A percentile compares a stretch with the other conserved stretches of the same genome.
Evolutionary conservation across 306 rosid species (phyloP).

Genomic region (Myrica gale): DNA sequence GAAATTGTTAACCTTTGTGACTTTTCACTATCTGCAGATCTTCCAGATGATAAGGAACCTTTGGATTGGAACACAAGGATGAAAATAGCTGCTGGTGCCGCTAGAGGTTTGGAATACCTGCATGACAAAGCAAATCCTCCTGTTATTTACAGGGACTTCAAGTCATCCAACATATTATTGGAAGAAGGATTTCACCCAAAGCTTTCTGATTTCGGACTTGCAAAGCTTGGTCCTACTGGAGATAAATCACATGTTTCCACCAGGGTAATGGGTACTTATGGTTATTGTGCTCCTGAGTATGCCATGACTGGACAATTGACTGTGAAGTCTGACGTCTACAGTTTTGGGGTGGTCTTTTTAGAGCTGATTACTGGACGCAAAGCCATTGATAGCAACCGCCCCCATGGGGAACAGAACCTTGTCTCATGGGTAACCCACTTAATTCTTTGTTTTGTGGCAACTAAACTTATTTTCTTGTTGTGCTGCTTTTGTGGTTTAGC

Average conservation of each 20-base stretch:
- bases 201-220: conserved; percentile 95
- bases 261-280: conserved; percentile 92
- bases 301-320: conserved; percentile 95
- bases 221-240: conserved; percentile 91
- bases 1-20: background rate
- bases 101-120: conserved; percentile 78
- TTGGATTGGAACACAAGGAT: conserved; percentile 84
- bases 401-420: conserved; percentile 90
- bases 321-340: conserved; percentile 84
- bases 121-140: conserved; percentile 94
- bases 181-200: conserved; percentile 82
- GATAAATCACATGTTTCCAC: conserved; percentile 94
- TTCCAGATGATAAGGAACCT: conserved; percentile 75
- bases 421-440: conserved; percentile 68
- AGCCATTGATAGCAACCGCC: conserved; percentile 69
- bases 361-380: conserved; percentile 89
- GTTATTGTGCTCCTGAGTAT: conserved; percentile 93
- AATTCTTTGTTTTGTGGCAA: conserved; percentile 17
- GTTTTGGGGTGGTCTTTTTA: conserved; percentile 86
- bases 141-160: conserved; percentile 86
- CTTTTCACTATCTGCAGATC: conserved; percentile 47
- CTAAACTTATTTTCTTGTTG: background rate
- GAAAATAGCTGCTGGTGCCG: conserved; percentile 88
- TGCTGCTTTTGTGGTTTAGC: conserved; percentile 15
- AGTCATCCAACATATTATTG: conserved; percentile 83